Evolutionary conservation across 495 filamentous ascomycete species (phyloP).

Genomic region (Chlorociboria aeruginascens): DNA sequence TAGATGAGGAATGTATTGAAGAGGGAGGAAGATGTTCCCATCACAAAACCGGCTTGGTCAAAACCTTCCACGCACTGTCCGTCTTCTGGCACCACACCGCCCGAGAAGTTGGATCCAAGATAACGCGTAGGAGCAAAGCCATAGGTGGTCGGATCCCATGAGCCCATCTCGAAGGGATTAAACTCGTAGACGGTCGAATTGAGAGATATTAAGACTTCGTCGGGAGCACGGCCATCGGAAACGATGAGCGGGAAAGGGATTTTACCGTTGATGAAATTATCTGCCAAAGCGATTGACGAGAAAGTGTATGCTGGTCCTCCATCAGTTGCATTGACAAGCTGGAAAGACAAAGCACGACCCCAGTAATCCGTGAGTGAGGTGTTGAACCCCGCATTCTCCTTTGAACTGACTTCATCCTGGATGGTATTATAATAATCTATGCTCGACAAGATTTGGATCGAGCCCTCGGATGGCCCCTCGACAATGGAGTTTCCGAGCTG

Average conservation of each 20-base stretch:
- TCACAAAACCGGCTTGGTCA: constrained; percentile 75
- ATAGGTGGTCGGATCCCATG: constrained; percentile 68
- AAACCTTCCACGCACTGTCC: constrained; percentile 61
- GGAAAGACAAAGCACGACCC: constrained; percentile 68
- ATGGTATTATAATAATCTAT: constrained; percentile 57
- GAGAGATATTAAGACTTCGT: constrained; percentile 47
- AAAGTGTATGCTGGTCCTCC: constrained; percentile 77
- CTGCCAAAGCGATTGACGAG: constrained; percentile 66
- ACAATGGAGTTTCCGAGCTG: constrained; percentile 70
- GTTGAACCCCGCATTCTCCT: constrained; percentile 61
- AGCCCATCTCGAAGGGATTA: constrained; percentile 80
- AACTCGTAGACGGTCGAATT: constrained; percentile 83
- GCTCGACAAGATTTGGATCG: constrained; percentile 39
- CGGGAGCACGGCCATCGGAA: constrained; percentile 59
- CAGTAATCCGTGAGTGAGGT: constrained; percentile 82
- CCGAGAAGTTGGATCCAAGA: constrained; percentile 68
- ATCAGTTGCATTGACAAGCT: constrained; percentile 66
- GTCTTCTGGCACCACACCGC: constrained; percentile 37
- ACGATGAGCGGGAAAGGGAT: constrained; percentile 78
- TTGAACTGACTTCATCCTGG: constrained; percentile 45
- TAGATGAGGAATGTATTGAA: constrained; percentile 71
- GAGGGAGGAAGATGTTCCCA: constrained; percentile 82
- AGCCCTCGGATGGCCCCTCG: constrained; percentile 40
- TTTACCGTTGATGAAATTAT: constrained; percentile 54
- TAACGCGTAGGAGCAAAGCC: constrained; percentile 67